Evolutionary conservation across 495 filamentous ascomycete genomes (phyloP), one percentile per base, ranked within the genome.

Genomic region (Barbatosphaeria neglecta): DNA sequence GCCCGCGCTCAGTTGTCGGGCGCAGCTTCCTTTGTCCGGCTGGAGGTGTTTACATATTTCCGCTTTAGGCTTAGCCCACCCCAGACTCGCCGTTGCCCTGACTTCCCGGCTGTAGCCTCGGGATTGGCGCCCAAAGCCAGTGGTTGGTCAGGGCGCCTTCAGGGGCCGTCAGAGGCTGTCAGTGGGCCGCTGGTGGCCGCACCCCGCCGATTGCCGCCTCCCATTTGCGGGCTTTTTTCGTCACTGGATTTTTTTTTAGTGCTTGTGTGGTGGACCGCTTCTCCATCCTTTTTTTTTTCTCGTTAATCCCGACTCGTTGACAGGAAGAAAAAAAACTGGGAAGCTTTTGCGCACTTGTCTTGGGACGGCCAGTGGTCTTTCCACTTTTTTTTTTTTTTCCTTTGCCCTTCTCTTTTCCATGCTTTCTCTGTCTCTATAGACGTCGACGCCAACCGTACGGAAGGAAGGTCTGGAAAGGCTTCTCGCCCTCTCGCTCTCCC

Each of bases 11-110:
- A 19, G 38, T 8, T 11, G 17, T 11, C 3, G 22, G 19, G 16
- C 22, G 10, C 2, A 16, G n/a, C 11, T n/a, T 7, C 16, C 2
- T 23, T 4, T 41, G 39, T n/a, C 20, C 16, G 11, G 20, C 5
- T 4, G 15, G 16, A 7, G 16, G 28, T 49, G 47, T 49, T 49
- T 49, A 49, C 47, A 38, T 37, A 39, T 33, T 49, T 44, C 47
- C 33, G 6, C 22, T 44, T 49, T 28, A 3, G 47, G 41, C 7
- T 16, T 33, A 43, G 31, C 10, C 13, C 2, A n/a, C 31, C 31
- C 31, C 31, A 35, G 16, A n/a, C 31, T 31, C 15, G 15, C 9
- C 27, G 9, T 31, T 13, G 9, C 27, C 27, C 27, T 31, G 9
- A 10, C 27, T 13, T 31, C 2, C 27, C 8, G 7, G 2, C 8